Evolutionary conservation across 2,329 filamentous ascomycete species (phyloP), one percentile per base, ranked within the genome.

Genomic region (Graphilbum ipis-grandicollis): DNA sequence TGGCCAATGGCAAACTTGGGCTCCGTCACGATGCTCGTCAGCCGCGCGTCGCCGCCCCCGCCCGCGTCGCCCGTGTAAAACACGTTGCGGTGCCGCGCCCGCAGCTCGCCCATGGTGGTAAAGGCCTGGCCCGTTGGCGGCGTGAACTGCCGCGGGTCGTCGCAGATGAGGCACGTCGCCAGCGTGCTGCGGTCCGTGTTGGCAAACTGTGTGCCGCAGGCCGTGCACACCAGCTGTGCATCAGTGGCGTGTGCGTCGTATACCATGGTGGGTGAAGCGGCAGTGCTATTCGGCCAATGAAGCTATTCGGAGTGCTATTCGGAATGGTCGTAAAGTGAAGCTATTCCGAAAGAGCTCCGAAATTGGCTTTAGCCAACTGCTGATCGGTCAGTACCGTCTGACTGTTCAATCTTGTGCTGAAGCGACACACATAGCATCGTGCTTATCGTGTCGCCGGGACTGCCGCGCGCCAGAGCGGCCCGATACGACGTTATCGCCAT

Each of bases 1-100:
- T 90, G 76, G 1, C 81, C 81, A 43, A 90, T 90, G 37, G 62
- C 81, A 41, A 85, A 57, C 52, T 75, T 63, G 22, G 71, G 72
- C 28, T 57, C 53, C 0, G 68, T 68, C 34, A 49, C 49, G 38
- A 74, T 62, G 37, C 56, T 62, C 19, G 56, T 58, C 35, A 73
- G 52, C 12, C 10, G 55, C 3, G 53, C 41, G 42, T 75, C 63
- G 6, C 54, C 47, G 2, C 37, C 38, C 18, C 33, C 39, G 37
- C 69, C 60, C 2, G 62, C 56, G 12, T 56, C 39, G 37, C 69
- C 60, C 2, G 62, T 56, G 10, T 56, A 56, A 47, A 71, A 73
- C 9, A 57, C 57, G 50, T 80, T 81, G 19, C 50, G 56, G 50
- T 75, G 62, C 4, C 44, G 40, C 10, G 49, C 46, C 17, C 55